Percentiles rank a stretch among this genome's conserved stretches.
These are phyloP conservation scores for Xylariales sp. DNA, from an alignment of 2,329 filamentous ascomycete genomes.

Conservation along the genomic window DNA sequence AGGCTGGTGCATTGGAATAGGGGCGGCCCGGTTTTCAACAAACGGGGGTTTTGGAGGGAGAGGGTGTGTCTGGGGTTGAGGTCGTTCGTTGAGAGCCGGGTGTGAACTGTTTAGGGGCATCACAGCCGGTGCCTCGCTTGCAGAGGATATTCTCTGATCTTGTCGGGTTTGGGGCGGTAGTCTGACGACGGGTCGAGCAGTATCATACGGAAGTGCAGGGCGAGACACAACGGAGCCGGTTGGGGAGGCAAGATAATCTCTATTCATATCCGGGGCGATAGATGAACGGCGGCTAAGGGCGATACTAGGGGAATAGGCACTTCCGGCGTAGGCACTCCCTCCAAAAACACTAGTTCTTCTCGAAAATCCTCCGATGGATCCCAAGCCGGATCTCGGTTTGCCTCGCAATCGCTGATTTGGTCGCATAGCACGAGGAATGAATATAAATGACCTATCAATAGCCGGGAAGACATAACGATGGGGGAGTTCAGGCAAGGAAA, in stretches of 20 bases:
- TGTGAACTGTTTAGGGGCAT: constrained; percentile 45
- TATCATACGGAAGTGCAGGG: constrained; percentile 70
- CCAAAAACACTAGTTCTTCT: constrained; percentile 87
- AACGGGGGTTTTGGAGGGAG: constrained; percentile 69
- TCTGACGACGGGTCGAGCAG: constrained; percentile 79
- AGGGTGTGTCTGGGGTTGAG: constrained; percentile 68
- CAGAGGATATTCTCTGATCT: constrained; percentile 46
- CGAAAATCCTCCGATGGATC: constrained; percentile 73
- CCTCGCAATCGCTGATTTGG: constrained; percentile 86
- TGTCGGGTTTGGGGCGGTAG: constrained; percentile 72
- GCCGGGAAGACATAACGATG: constrained; percentile 93
- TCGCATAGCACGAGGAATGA: constrained; percentile 92
- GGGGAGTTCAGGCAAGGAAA: constrained; percentile 83
- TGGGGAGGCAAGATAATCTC: constrained; percentile 83
- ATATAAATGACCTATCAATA: constrained; percentile 92
- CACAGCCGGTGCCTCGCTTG: constrained; percentile 42
- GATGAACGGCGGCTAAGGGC: constrained; percentile 92
- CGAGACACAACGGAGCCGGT: constrained; percentile 81
- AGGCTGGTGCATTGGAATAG: constrained; percentile 88
- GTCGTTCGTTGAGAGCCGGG: constrained; percentile 62
- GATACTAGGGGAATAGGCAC: constrained; percentile 85
- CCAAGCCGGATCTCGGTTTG: constrained; percentile 78
- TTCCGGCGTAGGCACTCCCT: constrained; percentile 73
- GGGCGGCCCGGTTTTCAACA: constrained; percentile 65
- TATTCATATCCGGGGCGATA: constrained; percentile 71